These are phyloP conservation scores for Epicoccum sorghinum DNA, from an alignment of 2,329 filamentous ascomycete species.

Conservation along the genomic window DNA sequence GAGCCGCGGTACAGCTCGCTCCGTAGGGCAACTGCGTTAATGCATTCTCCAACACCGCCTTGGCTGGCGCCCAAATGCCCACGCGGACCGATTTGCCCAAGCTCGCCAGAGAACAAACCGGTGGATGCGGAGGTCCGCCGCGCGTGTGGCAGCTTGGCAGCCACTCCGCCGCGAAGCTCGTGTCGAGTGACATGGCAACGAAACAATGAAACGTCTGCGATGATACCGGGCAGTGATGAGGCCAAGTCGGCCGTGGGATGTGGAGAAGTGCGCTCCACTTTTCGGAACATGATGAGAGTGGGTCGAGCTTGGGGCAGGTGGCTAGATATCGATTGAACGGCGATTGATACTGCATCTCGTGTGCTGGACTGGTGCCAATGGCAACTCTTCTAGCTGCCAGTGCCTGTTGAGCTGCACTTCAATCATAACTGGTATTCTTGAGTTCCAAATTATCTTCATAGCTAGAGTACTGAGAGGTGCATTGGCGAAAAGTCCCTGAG, in stretches of 20 bases:
- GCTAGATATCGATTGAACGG: slow-evolving; percentile 17
- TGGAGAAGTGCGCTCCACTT: slow-evolving; percentile 5
- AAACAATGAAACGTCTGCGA: background rate
- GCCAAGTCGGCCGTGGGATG: slow-evolving; percentile 8
- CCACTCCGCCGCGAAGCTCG: slow-evolving; percentile 5
- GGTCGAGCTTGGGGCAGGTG: slow-evolving; percentile 15
- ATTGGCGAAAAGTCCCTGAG: too few species aligned
- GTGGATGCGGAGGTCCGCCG: slow-evolving; percentile 1
- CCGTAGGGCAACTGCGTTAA: slow-evolving; percentile 17
- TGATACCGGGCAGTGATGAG: background rate
- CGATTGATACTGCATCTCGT: slow-evolving; percentile 8
- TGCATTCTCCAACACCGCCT: slow-evolving; percentile 17
- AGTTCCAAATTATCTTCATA: too few species aligned
- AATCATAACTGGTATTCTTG: too few species aligned
- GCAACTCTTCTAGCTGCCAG: too few species aligned
- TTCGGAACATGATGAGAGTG: slow-evolving; percentile 2
- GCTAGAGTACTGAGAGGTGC: too few species aligned
- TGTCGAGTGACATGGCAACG: background rate
- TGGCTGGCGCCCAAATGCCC: slow-evolving; percentile 23
- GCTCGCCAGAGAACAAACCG: slow-evolving; percentile 20
- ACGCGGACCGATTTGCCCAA: slow-evolving; percentile 21
- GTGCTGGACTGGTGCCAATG: too few species aligned
- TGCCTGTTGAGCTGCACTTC: too few species aligned
- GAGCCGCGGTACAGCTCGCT: slow-evolving; percentile 13
- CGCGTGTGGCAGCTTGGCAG: slow-evolving; percentile 7